Evolutionary conservation across 805 yeast genomes (phyloP).

Genomic region (Pichia sporocuriosa): DNA sequence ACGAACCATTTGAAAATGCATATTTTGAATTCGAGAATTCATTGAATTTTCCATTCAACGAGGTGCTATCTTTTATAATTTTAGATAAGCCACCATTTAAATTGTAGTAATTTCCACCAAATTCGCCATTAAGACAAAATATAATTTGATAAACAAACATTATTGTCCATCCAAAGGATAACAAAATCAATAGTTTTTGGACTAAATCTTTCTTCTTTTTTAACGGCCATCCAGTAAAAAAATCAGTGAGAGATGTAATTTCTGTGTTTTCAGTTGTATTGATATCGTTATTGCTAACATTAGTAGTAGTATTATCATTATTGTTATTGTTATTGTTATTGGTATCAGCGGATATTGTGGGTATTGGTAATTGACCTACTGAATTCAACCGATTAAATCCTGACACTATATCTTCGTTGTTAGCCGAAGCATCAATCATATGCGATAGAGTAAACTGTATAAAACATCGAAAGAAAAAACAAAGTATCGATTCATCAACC

Average conservation of each 20-base stretch:
- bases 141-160: conserved; percentile 33
- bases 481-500: conserved; percentile 12
- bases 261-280: background rate
- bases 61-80: conserved; percentile 2
- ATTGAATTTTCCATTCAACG: conserved; percentile 5
- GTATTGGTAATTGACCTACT: background rate
- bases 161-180: conserved; percentile 18
- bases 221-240: background rate
- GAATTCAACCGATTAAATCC: conserved; percentile 3
- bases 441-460: conserved; percentile 6
- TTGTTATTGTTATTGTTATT: background rate
- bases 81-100: conserved; percentile 1
- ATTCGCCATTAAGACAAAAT: conserved; percentile 24
- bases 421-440: conserved; percentile 1
- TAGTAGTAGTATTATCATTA: background rate
- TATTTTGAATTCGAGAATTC: conserved; percentile 8
- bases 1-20: conserved; percentile 32
- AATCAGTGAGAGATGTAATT: background rate
- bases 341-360: background rate
- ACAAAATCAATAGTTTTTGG: conserved; percentile 20
- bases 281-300: background rate
- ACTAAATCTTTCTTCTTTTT: background rate
- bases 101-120: conserved; percentile 13
- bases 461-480: conserved; percentile 1
- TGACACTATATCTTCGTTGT: background rate